phyloP scores from a whole-genome alignment of 2,329 filamentous ascomycete species.

The Aureobasidium namibiae region DNA sequence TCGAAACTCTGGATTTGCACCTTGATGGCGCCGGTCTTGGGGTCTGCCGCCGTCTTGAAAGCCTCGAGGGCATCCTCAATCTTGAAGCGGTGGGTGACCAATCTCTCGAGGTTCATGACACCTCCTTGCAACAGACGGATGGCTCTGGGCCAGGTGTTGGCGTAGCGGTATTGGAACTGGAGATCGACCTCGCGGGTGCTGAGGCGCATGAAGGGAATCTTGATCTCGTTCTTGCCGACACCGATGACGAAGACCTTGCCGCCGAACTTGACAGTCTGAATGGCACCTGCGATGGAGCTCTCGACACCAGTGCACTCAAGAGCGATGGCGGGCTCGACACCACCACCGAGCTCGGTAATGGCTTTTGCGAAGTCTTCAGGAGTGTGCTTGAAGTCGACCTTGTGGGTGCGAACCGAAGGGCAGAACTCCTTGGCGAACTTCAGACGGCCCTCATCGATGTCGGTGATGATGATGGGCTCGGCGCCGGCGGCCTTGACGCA shows the following conservation, averaged over 20 bases:
- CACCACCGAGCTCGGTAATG: constrained; percentile 64
- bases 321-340: constrained; percentile 69
- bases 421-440: constrained; percentile 77
- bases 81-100: constrained; percentile 81
- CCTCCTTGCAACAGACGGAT: constrained; percentile 81
- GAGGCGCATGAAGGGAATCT: constrained; percentile 87
- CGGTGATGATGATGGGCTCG: constrained; percentile 84
- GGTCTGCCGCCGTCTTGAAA: constrained; percentile 80
- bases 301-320: constrained; percentile 95
- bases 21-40: constrained; percentile 93
- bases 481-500: constrained; percentile 82
- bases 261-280: constrained; percentile 88
- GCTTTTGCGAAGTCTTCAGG: constrained; percentile 63
- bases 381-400: constrained; percentile 54
- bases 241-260: constrained; percentile 97
- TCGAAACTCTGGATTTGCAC: constrained; percentile 75
- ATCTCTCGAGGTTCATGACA: constrained; percentile 67
- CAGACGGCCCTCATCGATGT: constrained; percentile 81
- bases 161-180: constrained; percentile 94
- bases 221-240: constrained; percentile 91
- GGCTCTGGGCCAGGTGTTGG: constrained; percentile 91
- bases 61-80: constrained; percentile 83
- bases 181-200: constrained; percentile 88
- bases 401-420: constrained; percentile 71
- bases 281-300: constrained; percentile 74